A percentile compares a stretch with the other conserved stretches of the same genome.
These are phyloP conservation scores for Aspergillus sclerotioniger DNA, from an alignment of 495 filamentous ascomycete species.

Conservation along the genomic window DNA sequence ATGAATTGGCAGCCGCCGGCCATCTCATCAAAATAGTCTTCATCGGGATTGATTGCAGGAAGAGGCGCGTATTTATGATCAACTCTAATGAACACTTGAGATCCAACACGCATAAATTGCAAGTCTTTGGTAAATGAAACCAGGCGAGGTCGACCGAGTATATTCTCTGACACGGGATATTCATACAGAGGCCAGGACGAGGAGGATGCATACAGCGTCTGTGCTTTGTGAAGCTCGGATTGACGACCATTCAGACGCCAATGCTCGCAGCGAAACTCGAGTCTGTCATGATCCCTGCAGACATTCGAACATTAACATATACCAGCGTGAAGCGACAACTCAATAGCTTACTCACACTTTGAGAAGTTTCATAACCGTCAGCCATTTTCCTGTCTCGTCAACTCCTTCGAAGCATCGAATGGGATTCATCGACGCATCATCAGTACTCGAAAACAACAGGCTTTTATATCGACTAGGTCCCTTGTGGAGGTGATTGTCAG, in stretches of 20 bases:
- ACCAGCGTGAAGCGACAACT: no score
- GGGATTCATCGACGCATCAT: background rate
- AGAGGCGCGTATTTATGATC: background rate
- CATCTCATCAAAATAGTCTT: background rate
- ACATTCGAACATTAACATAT: no score
- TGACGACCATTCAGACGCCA: background rate
- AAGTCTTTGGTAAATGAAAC: background rate
- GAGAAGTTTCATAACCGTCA: background rate
- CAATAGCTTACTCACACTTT: background rate
- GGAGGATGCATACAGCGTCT: background rate
- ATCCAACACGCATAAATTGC: slow-evolving; percentile 1
- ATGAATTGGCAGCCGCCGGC: background rate
- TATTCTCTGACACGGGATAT: background rate
- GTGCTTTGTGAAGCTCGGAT: background rate
- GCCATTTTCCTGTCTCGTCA: background rate
- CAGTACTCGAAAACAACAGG: background rate
- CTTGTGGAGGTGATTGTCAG: slow-evolving; percentile 1
- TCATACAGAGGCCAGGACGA: slow-evolving; percentile 1
- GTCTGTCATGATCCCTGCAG: background rate
- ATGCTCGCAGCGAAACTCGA: background rate
- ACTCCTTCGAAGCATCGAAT: background rate
- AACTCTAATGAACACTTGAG: background rate
- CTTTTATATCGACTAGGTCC: background rate
- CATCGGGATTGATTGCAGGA: background rate
- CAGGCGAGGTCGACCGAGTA: background rate